Conservation (phyloP, 306 rosid species). For the Gynostemma pentaphyllum region DNA sequence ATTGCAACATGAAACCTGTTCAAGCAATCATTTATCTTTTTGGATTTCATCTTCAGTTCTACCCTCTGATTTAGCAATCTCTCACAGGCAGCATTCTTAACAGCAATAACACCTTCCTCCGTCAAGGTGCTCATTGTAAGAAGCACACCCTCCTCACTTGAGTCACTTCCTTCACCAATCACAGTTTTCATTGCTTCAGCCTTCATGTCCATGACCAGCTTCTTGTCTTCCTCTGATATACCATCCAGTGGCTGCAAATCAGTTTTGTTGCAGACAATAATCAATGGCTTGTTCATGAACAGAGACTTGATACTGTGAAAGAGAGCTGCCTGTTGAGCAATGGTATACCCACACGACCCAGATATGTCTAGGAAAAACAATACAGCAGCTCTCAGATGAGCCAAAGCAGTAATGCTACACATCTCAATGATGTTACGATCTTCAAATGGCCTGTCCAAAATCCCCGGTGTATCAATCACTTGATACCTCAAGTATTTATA, state of each 20-base stretch:
- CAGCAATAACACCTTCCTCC: conserved; percentile 72
- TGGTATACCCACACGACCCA: conserved; percentile 79
- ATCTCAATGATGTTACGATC: conserved; percentile 87
- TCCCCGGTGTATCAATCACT: conserved; percentile 85
- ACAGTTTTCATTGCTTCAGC: conserved; percentile 69
- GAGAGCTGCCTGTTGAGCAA: conserved; percentile 77
- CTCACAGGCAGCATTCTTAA: conserved; percentile 80
- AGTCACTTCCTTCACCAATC: conserved; percentile 66
- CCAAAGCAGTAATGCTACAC: conserved; percentile 89
- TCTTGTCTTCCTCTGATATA: conserved; percentile 66
- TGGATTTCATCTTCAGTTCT: conserved; percentile 75
- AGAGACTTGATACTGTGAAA: conserved; percentile 61
- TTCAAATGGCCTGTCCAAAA: conserved; percentile 86
- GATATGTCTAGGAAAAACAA: conserved; percentile 82
- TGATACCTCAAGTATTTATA: conserved; percentile 80
- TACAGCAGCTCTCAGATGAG: conserved; percentile 82
- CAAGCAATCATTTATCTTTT: conserved; percentile 59
- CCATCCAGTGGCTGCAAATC: conserved; percentile 76
- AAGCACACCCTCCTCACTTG: conserved; percentile 42
- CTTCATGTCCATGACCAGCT: conserved; percentile 70
- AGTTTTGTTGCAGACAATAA: conserved; percentile 53
- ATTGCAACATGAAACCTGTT: conserved; percentile 77
- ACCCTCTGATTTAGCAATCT: conserved; percentile 70
- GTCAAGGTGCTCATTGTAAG: conserved; percentile 83
- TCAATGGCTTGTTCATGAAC: conserved; percentile 32